These are phyloP conservation scores for Claviceps sorghi DNA, from an alignment of 2,329 filamentous ascomycete genomes.

Conservation along the genomic window DNA sequence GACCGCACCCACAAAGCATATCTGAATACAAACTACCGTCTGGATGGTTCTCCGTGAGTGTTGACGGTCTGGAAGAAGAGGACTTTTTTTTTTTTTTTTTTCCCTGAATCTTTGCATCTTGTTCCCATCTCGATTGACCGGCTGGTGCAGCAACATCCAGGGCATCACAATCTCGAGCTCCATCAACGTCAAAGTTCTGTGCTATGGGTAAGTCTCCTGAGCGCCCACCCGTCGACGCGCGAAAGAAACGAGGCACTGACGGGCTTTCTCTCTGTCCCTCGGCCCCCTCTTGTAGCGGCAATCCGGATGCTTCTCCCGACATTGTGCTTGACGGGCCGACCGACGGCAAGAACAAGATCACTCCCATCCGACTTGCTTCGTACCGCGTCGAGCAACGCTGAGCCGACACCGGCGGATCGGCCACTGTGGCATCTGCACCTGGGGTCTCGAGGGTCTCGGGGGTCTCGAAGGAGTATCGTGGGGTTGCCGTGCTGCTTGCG, in stretches of 20 bases:
- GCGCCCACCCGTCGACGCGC: not conserved
- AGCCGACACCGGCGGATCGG: not conserved
- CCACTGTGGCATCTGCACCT: not conserved
- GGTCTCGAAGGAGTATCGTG: too few relatives aligned
- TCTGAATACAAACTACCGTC: conserved; percentile 4
- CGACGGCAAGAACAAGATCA: not conserved
- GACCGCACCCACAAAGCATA: conserved; percentile 2
- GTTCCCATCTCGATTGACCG: not conserved
- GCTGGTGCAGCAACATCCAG: not conserved
- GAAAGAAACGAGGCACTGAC: not conserved
- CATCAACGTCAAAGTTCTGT: not conserved
- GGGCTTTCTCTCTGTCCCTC: not conserved
- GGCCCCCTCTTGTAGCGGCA: not conserved
- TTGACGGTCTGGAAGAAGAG: too few relatives aligned
- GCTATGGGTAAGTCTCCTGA: not conserved
- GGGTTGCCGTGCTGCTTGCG: not conserved
- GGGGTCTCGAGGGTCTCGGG: too few relatives aligned
- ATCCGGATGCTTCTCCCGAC: not conserved
- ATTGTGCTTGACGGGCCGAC: not conserved
- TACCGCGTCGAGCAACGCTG: not conserved
- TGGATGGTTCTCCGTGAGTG: conserved; percentile 3
- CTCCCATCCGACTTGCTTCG: not conserved
- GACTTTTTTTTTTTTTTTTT: too few relatives aligned
- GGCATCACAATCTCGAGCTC: not conserved
- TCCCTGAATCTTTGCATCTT: not conserved